Evolutionary conservation across 495 filamentous ascomycete species (phyloP).

Genomic region (Xylaria intraflava): DNA sequence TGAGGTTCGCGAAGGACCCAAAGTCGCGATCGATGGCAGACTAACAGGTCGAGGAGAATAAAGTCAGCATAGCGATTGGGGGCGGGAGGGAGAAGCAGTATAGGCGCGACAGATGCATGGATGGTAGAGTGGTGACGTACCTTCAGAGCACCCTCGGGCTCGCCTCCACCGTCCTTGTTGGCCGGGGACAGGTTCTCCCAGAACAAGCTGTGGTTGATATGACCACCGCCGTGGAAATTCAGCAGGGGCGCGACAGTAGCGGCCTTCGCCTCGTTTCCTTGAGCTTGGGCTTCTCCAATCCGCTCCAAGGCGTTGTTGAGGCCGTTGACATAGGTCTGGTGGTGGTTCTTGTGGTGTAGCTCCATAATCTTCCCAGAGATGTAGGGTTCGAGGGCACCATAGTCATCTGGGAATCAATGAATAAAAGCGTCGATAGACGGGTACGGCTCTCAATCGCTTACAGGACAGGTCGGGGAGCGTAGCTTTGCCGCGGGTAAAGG

Average conservation of each 20-base stretch:
- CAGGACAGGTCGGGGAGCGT: conserved; percentile 92
- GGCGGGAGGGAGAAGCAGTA: background rate
- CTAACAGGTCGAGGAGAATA: background rate
- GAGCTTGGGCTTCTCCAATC: conserved; percentile 51
- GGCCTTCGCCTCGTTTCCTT: conserved; percentile 57
- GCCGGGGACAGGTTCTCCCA: conserved; percentile 95
- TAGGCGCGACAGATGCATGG: no score
- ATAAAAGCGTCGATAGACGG: background rate
- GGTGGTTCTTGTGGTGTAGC: conserved; percentile 73
- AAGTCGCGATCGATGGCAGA: conserved; percentile 69
- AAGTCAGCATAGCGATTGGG: conserved; percentile 3
- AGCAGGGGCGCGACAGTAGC: conserved; percentile 79
- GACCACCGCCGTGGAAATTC: conserved; percentile 96
- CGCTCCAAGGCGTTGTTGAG: conserved; percentile 60
- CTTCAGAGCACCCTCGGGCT: conserved; percentile 53
- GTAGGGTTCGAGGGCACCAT: conserved; percentile 84
- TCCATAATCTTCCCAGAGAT: conserved; percentile 99
- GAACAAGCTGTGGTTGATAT: conserved; percentile 92
- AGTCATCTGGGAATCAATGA: conserved; percentile 55
- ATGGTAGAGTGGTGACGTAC: conserved; percentile 11
- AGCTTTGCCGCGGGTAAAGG: conserved; percentile 78
- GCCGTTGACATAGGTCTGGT: conserved; percentile 71
- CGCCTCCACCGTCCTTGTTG: conserved; percentile 61
- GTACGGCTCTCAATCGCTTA: conserved; percentile 37
- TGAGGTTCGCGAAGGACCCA: conserved; percentile 66